Percentiles rank a stretch among this genome's conserved stretches.
phyloP scores from a whole-genome alignment of 2,329 filamentous ascomycete species.

The Magnaporthiopsis incrustans region DNA sequence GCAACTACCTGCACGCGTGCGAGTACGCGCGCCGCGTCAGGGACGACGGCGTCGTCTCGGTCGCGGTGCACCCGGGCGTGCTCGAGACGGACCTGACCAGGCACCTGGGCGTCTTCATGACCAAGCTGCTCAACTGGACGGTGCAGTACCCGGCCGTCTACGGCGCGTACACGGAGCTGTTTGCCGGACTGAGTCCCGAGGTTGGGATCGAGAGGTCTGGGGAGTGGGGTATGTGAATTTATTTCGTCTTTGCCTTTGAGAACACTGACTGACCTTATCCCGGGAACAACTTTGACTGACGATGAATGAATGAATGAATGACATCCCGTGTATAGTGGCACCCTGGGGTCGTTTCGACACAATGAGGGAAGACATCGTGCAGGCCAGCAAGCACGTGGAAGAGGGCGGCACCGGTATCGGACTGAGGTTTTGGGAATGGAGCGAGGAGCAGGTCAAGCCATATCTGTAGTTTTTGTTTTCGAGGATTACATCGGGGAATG shows the following conservation, averaged over 20 bases:
- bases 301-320: no score
- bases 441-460: constrained; percentile 27
- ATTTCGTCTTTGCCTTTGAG: no score
- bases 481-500: no score
- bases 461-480: constrained; percentile 9
- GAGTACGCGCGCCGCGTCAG: constrained; percentile 17
- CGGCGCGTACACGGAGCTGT: constrained; percentile 32
- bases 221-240: constrained; percentile 14
- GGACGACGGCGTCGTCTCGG: constrained; percentile 17
- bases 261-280: no score
- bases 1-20: constrained; percentile 14
- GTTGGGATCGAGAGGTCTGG: constrained; percentile 21
- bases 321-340: constrained; percentile 18
- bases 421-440: constrained; percentile 33
- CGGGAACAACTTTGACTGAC: background rate
- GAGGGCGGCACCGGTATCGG: constrained; percentile 31
- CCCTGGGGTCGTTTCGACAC: constrained; percentile 30
- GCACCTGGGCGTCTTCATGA: constrained; percentile 10
- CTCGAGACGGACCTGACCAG: constrained; percentile 17
- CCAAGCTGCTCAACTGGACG: constrained; percentile 14
- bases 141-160: constrained; percentile 15
- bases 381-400: constrained; percentile 20
- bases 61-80: constrained; percentile 21
- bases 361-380: constrained; percentile 21
- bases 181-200: constrained; percentile 28